Percentiles rank a stretch among this genome's conserved stretches.
Evolutionary conservation across 805 yeast species (phyloP).

Genomic region (Lipomyces yamadae): DNA sequence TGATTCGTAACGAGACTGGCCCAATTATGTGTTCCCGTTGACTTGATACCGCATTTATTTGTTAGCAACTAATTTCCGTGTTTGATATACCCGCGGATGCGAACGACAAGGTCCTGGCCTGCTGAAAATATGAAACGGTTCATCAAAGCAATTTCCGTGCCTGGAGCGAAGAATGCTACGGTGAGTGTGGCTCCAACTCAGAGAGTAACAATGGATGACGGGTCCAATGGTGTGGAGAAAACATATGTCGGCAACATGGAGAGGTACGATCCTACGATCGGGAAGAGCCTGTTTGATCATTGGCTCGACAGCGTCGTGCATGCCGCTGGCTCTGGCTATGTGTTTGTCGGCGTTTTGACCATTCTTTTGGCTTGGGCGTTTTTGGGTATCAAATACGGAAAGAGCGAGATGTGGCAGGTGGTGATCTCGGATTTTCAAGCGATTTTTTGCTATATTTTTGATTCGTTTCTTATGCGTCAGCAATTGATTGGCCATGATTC

Average conservation of each 20-base stretch:
- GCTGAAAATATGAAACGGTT: constrained; percentile 1
- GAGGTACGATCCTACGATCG: not conserved
- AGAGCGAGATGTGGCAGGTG: constrained; percentile 24
- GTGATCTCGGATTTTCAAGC: constrained; percentile 26
- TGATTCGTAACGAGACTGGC: no score
- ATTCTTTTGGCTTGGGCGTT: constrained; percentile 28
- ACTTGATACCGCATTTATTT: no score
- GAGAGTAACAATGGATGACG: no score
- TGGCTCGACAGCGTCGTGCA: constrained; percentile 7
- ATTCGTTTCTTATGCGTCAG: constrained; percentile 29
- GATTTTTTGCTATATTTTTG: constrained; percentile 18
- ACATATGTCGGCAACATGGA: no score
- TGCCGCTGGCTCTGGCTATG: constrained; percentile 5
- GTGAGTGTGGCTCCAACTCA: not conserved
- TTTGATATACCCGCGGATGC: no score
- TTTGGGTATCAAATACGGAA: constrained; percentile 18
- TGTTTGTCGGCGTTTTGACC: constrained; percentile 13
- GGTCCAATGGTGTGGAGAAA: no score
- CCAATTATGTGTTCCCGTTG: no score
- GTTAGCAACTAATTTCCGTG: no score
- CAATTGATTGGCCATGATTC: constrained; percentile 21
- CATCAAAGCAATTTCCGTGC: not conserved
- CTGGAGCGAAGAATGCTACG: not conserved
- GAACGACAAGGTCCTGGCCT: no score
- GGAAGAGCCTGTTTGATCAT: not conserved